Conservation (phyloP, 192 early-diverging fungal genomes). For the Geosiphon pyriformis region DNA sequence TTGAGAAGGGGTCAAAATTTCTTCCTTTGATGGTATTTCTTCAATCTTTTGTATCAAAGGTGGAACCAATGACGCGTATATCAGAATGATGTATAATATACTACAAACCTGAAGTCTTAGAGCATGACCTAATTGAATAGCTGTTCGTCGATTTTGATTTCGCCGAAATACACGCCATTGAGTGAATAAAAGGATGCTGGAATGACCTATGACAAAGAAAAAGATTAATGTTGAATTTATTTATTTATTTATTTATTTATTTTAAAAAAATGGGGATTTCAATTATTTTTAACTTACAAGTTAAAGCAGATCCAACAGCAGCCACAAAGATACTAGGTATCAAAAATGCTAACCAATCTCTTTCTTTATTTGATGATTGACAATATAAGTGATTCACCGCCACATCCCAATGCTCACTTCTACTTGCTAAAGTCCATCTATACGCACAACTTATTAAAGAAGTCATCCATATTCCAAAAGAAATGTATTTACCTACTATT, state of each 20-base stretch:
- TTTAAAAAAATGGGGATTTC: background rate
- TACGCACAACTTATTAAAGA: background rate
- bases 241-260: too few relatives aligned
- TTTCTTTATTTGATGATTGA: background rate
- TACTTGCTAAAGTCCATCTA: background rate
- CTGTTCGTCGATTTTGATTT: background rate
- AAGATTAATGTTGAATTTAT: too few relatives aligned
- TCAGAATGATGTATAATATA: background rate
- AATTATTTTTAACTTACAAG: too few relatives aligned
- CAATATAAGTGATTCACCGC: background rate
- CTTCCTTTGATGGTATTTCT: background rate
- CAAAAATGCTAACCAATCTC: background rate
- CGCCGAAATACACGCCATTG: background rate
- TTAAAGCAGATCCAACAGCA: background rate
- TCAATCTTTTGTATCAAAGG: background rate
- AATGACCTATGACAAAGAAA: too few relatives aligned
- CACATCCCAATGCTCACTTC: background rate
- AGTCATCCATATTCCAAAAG: background rate
- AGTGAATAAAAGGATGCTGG: background rate
- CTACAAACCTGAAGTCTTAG: background rate
- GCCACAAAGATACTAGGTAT: background rate
- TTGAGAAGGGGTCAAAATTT: background rate
- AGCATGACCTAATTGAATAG: constrained; percentile 9
- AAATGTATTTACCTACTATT: background rate
- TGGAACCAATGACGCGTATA: background rate